phyloP scores from a whole-genome alignment of 441 rosid species.

The Pelargonium cotyledonis region DNA sequence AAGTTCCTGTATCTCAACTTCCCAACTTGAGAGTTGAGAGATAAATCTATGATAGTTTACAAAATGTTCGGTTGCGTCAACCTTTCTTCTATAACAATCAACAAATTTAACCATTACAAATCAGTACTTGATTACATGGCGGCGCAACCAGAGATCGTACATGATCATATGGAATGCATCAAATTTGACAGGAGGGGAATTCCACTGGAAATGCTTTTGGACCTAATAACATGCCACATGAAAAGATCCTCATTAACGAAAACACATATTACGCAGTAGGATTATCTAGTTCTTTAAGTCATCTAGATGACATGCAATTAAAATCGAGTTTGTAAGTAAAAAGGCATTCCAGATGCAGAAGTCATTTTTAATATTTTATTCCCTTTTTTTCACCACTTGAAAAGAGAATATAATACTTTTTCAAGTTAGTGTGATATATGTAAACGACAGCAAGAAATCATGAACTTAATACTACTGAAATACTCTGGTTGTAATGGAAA shows the following conservation, averaged over 20 bases:
- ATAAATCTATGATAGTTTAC: slow-evolving; percentile 20
- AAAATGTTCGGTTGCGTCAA: slow-evolving; percentile 23
- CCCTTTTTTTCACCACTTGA: too few species aligned
- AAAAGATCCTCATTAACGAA: neutral
- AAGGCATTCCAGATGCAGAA: too few species aligned
- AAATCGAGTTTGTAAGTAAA: neutral
- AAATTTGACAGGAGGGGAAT: slow-evolving; percentile 61
- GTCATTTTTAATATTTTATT: too few species aligned
- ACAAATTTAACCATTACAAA: slow-evolving; percentile 11
- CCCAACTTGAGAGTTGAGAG: slow-evolving; percentile 7
- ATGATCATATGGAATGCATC: slow-evolving; percentile 95
- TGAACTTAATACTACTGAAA: neutral
- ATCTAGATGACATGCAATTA: neutral
- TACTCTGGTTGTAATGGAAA: neutral
- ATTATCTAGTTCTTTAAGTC: neutral
- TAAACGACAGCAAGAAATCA: neutral
- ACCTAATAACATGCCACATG: slow-evolving; percentile 42
- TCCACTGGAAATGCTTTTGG: slow-evolving; percentile 95
- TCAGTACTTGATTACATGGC: slow-evolving; percentile 78
- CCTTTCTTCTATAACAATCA: slow-evolving; percentile 7
- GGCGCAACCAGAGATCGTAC: slow-evolving; percentile 93
- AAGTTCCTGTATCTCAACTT: neutral
- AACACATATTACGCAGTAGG: neutral
- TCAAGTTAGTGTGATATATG: too few species aligned
- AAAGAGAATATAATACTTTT: too few species aligned